A percentile compares a stretch with the other conserved stretches of the same genome.
phyloP scores from a whole-genome alignment of 257 asterid genomes.

The Solanum okadae region DNA sequence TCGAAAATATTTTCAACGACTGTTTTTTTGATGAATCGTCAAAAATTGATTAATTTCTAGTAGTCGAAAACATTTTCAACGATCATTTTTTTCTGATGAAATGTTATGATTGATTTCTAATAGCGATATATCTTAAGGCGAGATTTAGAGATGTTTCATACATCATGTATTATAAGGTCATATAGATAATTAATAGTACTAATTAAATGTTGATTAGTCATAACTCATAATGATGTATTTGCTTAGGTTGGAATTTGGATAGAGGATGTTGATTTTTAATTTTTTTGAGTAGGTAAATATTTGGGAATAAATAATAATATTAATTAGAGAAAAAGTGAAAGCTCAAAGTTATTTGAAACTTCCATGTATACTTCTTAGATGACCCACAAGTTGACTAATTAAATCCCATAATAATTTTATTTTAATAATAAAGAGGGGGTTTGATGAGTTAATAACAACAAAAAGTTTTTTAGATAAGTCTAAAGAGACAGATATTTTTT shows the following conservation, averaged over 20 bases:
- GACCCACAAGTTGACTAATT: conserved; percentile 4
- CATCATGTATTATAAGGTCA: not conserved
- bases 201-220: not conserved
- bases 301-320: not conserved
- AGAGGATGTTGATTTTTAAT: not conserved
- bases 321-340: not conserved
- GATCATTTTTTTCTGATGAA: not conserved
- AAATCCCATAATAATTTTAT: not conserved
- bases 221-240: conserved; percentile 11
- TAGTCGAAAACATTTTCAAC: not conserved
- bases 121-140: not conserved
- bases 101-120: not conserved
- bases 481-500: not conserved
- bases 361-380: conserved; percentile 6
- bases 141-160: not conserved
- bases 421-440: not conserved
- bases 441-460: conserved; percentile 15
- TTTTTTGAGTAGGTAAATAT: conserved; percentile 1
- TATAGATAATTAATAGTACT: not conserved
- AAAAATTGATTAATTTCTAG: not conserved
- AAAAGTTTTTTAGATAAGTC: conserved; percentile 1
- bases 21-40: not conserved
- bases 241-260: conserved; percentile 12
- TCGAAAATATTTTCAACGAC: too few species aligned
- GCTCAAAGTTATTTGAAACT: conserved; percentile 10